These are phyloP conservation scores for Neospermospora avenae DNA, from an alignment of 2,329 filamentous ascomycete genomes.

Conservation along the genomic window DNA sequence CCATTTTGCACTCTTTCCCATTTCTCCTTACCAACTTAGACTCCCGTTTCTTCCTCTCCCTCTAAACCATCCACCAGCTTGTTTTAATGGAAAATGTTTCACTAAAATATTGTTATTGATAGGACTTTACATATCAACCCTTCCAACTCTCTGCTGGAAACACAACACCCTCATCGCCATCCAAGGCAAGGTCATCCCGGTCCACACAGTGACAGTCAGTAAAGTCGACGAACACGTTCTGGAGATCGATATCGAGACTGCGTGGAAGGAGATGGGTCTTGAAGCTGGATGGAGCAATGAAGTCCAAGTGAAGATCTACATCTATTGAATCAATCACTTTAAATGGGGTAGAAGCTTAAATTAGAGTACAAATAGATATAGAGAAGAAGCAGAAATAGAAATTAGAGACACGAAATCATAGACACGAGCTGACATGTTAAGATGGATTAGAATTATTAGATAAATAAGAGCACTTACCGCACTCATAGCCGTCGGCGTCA, in stretches of 20 bases:
- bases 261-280: conserved; percentile 74
- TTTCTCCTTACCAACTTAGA: too few species aligned
- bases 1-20: not conserved
- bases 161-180: conserved; percentile 73
- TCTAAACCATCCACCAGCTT: too few species aligned
- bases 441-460: too few species aligned
- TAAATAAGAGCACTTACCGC: too few species aligned
- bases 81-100: too few species aligned
- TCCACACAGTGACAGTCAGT: conserved; percentile 59
- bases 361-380: not conserved
- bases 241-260: conserved; percentile 70
- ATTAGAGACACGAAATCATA: too few species aligned
- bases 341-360: not conserved
- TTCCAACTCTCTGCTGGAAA: conserved; percentile 57
- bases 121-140: conserved; percentile 74
- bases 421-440: too few species aligned
- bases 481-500: too few species aligned
- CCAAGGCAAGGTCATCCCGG: conserved; percentile 65
- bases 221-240: conserved; percentile 56
- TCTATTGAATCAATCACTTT: conserved; percentile 14
- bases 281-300: conserved; percentile 78
- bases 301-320: conserved; percentile 53
- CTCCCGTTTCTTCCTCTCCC: too few species aligned
- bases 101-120: conserved; percentile 10
- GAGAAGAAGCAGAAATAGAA: too few species aligned